Evolutionary conservation across 2,329 filamentous ascomycete genomes (phyloP).

Genomic region (Fusarium acutatum): DNA sequence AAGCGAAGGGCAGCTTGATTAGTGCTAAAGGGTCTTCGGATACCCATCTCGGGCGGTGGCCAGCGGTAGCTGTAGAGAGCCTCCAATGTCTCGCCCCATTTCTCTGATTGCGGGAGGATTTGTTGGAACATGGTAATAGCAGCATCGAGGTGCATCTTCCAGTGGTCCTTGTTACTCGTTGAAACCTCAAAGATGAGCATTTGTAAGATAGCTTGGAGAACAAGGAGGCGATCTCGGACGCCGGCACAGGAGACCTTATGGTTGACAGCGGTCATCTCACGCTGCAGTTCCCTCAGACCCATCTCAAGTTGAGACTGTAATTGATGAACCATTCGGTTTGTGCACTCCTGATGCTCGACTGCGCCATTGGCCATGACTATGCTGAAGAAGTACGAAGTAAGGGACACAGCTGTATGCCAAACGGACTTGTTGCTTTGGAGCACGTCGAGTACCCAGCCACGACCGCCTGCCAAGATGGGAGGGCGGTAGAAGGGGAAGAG

Average conservation of each 20-base stretch:
- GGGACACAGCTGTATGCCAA: slow-evolving; percentile 64
- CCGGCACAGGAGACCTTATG: slow-evolving; percentile 42
- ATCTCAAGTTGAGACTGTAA: slow-evolving; percentile 56
- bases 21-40: slow-evolving; percentile 52
- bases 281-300: slow-evolving; percentile 54
- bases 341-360: slow-evolving; percentile 47
- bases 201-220: slow-evolving; percentile 62
- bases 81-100: slow-evolving; percentile 50
- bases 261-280: slow-evolving; percentile 51
- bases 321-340: slow-evolving; percentile 48
- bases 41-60: slow-evolving; percentile 46
- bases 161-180: slow-evolving; percentile 56
- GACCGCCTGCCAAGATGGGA: slow-evolving; percentile 62
- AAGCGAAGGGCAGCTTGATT: slow-evolving; percentile 59
- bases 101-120: slow-evolving; percentile 49
- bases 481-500: slow-evolving; percentile 71
- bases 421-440: slow-evolving; percentile 65
- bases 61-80: slow-evolving; percentile 44
- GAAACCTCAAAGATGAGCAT: slow-evolving; percentile 62
- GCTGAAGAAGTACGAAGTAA: slow-evolving; percentile 66
- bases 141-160: slow-evolving; percentile 60
- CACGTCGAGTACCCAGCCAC: slow-evolving; percentile 67
- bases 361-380: slow-evolving; percentile 51
- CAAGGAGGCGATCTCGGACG: slow-evolving; percentile 47
- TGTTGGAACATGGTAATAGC: slow-evolving; percentile 60